Evolutionary conservation across 1,284 basidiomycete genomes (phyloP), one percentile per base, ranked within the genome.

Genomic region (Apiotrichum sp.): DNA sequence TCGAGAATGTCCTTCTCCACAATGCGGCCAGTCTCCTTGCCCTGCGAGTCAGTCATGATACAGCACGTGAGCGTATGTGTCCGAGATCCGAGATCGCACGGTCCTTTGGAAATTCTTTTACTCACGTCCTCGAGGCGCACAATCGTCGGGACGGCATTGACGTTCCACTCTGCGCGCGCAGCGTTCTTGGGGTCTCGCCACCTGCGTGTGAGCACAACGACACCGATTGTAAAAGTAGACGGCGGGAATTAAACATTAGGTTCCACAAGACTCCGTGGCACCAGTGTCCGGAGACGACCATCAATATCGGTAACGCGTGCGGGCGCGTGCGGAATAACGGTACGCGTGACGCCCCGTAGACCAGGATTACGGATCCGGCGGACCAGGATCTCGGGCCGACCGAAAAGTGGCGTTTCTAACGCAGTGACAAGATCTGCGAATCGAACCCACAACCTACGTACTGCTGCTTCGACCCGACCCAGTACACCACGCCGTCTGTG

Each of bases 131-230:
- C 73, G n/a, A 85, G 56, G 63, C 81, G 81, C 55, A 91, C 77
- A 58, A 92, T 83, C 9, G 89, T 90, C 13, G 89, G 89, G 29
- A 92, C 78, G 35, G 76, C 77, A 34, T 73, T 70, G 50, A 92
- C 72, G 9, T 82, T 80, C 84, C 86, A 90, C 33, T 80, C 80
- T 46, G 78, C 78, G 56, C 88, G 83, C 66, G 84, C 87, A 3
- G 79, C 65, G 65, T 88, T 88, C 22, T 80, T 75, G 6, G 80
- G 74, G 2, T 78, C 70, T 70, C 82, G 87, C 87, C 88, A 89
- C 66, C 87, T 89, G 53, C 38, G 36, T 5, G 29, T 16, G 11
- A 44, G 22, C 41, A 4, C 10, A 16, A 5, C 6, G 7, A 14
- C 22, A 22, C 22, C 22, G 22, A 22, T 22, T 22, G 22, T 22